phyloP scores from a whole-genome alignment of 257 asterid species.

The Ocimum tenuiflorum region DNA sequence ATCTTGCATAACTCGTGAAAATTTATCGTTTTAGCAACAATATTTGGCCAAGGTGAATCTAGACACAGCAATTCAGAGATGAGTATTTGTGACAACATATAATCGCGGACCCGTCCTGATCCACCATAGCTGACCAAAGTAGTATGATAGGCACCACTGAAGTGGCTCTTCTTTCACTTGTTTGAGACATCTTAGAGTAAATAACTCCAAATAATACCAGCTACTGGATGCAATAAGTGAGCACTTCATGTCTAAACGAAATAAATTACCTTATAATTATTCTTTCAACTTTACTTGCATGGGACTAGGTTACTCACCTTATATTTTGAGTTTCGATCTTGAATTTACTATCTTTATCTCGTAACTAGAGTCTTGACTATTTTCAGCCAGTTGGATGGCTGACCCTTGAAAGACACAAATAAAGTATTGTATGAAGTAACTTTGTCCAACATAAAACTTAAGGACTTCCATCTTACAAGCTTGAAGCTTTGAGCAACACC shows the following conservation, averaged over 20 bases:
- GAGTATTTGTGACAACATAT: not conserved
- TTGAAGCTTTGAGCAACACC: not conserved
- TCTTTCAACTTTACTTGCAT: not conserved
- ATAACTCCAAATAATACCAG: not conserved
- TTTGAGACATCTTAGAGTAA: no score
- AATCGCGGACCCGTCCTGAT: not conserved
- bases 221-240: not conserved
- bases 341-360: not conserved
- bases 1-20: not conserved
- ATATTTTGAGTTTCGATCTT: no score
- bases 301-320: not conserved
- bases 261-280: not conserved
- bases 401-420: not conserved
- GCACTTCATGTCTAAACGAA: not conserved
- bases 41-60: no score
- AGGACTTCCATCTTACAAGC: no score
- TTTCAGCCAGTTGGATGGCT: not conserved
- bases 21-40: no score
- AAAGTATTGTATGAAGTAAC: no score
- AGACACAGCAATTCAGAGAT: not conserved
- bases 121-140: not conserved
- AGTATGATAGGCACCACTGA: not conserved
- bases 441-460: no score
- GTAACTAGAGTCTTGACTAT: not conserved
- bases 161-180: not conserved